Percentiles rank a stretch among this genome's conserved stretches.
phyloP scores from a whole-genome alignment of 2,329 filamentous ascomycete species.

The Cordyceps fumosorosea region DNA sequence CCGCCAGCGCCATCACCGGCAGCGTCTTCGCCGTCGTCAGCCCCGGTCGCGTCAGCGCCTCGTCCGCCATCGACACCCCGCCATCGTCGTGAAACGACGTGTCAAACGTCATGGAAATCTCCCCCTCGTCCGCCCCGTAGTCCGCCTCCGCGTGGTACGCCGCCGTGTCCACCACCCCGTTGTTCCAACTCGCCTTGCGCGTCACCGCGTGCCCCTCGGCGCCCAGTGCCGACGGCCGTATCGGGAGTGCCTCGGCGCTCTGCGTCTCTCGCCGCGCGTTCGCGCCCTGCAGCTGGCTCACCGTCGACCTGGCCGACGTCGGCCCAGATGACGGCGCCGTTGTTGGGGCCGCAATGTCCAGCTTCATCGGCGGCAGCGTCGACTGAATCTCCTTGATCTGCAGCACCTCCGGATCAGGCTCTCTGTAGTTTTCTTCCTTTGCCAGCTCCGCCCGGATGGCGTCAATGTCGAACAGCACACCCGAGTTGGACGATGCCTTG shows the following conservation, averaged over 20 bases:
- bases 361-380: conserved; percentile 83
- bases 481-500: conserved; percentile 37
- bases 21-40: conserved; percentile 38
- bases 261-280: conserved; percentile 36
- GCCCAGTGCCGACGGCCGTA: conserved; percentile 16
- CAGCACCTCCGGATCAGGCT: conserved; percentile 36
- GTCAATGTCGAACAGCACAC: conserved; percentile 89
- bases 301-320: conserved; percentile 19
- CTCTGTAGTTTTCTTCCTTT: conserved; percentile 51
- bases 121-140: conserved; percentile 37
- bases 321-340: background rate
- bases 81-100: conserved; percentile 44
- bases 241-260: conserved; percentile 36
- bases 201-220: conserved; percentile 15
- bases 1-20: conserved; percentile 42
- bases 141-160: conserved; percentile 23
- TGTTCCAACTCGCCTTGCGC: conserved; percentile 12
- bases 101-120: conserved; percentile 67
- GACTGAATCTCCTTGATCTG: conserved; percentile 77
- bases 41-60: conserved; percentile 21
- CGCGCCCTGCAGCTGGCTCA: conserved; percentile 8
- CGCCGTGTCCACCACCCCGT: conserved; percentile 17
- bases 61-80: conserved; percentile 24
- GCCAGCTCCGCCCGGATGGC: conserved; percentile 84
- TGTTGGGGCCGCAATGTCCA: conserved; percentile 47